Evolutionary conservation across 2,329 filamentous ascomycete species (phyloP).

Genomic region (Diaporthe sp.): DNA sequence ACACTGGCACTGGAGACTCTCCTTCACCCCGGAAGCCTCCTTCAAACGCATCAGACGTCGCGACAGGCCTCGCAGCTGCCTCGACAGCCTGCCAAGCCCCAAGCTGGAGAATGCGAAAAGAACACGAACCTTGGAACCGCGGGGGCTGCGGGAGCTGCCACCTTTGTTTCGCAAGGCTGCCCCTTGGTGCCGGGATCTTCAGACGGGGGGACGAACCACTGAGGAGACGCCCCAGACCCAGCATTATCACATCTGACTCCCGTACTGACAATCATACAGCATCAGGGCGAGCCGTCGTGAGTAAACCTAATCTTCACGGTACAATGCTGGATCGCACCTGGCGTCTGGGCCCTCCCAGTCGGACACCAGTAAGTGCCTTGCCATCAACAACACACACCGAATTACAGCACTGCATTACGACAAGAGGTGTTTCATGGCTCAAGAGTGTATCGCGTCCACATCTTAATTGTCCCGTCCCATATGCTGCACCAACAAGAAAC

Average conservation of each 20-base stretch:
- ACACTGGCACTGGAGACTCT: neutral
- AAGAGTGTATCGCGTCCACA: neutral
- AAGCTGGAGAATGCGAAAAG: neutral
- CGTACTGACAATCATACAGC: constrained; percentile 23
- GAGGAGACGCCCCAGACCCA: constrained; percentile 17
- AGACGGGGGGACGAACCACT: constrained; percentile 17
- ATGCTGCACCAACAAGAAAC: constrained; percentile 17
- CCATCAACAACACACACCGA: neutral
- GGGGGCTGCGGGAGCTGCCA: constrained; percentile 13
- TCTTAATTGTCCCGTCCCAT: constrained; percentile 1
- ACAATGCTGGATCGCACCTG: neutral
- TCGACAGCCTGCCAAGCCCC: constrained; percentile 15
- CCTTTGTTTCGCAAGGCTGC: constrained; percentile 23
- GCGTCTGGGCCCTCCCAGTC: neutral
- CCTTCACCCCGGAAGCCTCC: neutral
- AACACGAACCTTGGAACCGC: constrained; percentile 12
- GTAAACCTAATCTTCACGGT: constrained; percentile 14
- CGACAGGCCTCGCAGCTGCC: no score
- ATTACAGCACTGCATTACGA: neutral
- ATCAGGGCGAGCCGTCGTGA: neutral
- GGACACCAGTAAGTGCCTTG: neutral
- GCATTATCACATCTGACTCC: constrained; percentile 16
- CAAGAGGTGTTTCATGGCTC: constrained; percentile 6
- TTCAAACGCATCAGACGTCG: constrained; percentile 24
- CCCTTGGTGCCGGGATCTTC: constrained; percentile 14